Percentiles rank a stretch among this genome's conserved stretches.
These are phyloP conservation scores for Jamesozyma hellenica DNA, from an alignment of 805 yeast species.

Conservation along the genomic window DNA sequence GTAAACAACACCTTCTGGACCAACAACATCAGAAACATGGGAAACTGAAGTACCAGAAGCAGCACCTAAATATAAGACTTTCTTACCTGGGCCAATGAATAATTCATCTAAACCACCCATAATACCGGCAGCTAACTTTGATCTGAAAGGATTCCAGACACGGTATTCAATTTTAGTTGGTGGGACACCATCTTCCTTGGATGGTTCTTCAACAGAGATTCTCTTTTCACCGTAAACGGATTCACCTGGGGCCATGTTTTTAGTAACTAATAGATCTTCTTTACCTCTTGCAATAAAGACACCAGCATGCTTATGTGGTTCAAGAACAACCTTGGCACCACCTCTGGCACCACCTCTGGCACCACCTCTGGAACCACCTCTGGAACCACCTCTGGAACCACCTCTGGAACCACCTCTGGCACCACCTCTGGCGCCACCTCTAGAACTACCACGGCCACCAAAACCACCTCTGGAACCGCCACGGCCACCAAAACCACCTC, in stretches of 20 bases:
- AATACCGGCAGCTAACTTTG: constrained; percentile 98
- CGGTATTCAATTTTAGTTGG: constrained; percentile 96
- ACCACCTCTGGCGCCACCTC: constrained; percentile 36
- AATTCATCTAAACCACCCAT: constrained; percentile 99
- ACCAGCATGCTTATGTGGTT: constrained; percentile 98
- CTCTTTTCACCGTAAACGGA: constrained; percentile 98
- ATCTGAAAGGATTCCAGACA: constrained; percentile 99
- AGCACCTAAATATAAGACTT: constrained; percentile 95
- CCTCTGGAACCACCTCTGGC: constrained; percentile 40
- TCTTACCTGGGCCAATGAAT: constrained; percentile 95
- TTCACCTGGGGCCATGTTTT: constrained; percentile 96
- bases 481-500: constrained; percentile 38
- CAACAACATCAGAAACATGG: constrained; percentile 96
- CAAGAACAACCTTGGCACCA: constrained; percentile 93
- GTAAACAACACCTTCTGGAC: constrained; percentile 97
- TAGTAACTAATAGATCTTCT: constrained; percentile 95
- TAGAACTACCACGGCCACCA: constrained; percentile 17
- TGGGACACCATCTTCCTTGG: constrained; percentile 76
- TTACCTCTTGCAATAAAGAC: constrained; percentile 99
- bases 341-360: constrained; percentile 88
- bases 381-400: constrained; percentile 42
- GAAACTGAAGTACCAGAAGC: constrained; percentile 99
- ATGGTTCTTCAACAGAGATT: constrained; percentile 85
- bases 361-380: constrained; percentile 70
- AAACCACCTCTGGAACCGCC: constrained; percentile 38